Conservation (phyloP, 768 basidiomycete genomes). For the Asterophora lycoperdoides region DNA sequence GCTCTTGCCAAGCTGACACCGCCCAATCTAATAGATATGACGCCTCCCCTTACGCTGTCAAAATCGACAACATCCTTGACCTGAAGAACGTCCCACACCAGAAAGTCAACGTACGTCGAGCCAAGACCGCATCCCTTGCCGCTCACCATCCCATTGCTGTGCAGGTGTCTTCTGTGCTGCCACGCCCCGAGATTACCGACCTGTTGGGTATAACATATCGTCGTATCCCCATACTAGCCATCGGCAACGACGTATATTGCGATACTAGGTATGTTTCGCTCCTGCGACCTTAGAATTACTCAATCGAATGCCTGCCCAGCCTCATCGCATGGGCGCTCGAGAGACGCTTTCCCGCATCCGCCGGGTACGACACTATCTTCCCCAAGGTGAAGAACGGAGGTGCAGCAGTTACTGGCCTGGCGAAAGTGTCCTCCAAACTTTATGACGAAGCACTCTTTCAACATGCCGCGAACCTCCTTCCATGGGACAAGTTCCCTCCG, state of each 20-base stretch:
- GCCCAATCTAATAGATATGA: constrained; percentile 37
- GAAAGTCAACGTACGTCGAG: constrained; percentile 40
- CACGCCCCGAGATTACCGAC: constrained; percentile 54
- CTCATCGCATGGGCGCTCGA: constrained; percentile 50
- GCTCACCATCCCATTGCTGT: not conserved
- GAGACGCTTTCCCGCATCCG: constrained; percentile 47
- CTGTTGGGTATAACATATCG: constrained; percentile 52
- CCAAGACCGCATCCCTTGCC: not conserved
- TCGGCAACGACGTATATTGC: constrained; percentile 59
- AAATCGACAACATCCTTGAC: constrained; percentile 47
- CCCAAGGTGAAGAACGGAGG: constrained; percentile 39
- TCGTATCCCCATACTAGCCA: constrained; percentile 54
- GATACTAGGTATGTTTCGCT: constrained; percentile 38
- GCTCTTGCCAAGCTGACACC: not conserved
- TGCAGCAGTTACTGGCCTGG: constrained; percentile 40
- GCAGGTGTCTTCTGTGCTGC: constrained; percentile 47
- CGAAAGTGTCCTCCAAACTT: constrained; percentile 44
- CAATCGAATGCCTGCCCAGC: constrained; percentile 18
- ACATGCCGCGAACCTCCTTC: constrained; percentile 35
- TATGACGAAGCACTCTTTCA: constrained; percentile 47
- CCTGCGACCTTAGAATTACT: not conserved
- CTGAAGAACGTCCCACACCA: constrained; percentile 47
- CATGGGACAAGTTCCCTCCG: constrained; percentile 44
- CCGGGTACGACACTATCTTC: constrained; percentile 46
- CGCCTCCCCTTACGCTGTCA: constrained; percentile 46